Conservation (phyloP, 208 protist genomes). For the Leishmania lainsoni region DNA sequence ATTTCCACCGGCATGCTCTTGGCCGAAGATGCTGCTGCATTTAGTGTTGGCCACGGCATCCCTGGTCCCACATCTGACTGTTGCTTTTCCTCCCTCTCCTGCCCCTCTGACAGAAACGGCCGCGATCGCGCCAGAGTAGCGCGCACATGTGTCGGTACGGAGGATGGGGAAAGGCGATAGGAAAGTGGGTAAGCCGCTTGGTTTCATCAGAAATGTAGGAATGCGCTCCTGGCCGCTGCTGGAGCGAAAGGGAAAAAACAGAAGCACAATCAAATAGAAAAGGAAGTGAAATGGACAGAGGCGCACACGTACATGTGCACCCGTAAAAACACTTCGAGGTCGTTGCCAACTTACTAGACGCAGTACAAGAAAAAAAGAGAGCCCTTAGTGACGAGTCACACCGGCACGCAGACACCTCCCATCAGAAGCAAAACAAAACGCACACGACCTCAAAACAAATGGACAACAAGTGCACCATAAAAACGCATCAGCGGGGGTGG, state of each 20-base stretch:
- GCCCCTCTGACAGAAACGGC: background rate
- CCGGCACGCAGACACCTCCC: background rate
- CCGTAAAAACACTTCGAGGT: background rate
- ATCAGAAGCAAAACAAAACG: background rate
- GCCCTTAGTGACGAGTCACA: background rate
- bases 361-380: background rate
- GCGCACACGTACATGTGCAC: background rate
- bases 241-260: background rate
- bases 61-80: background rate
- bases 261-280: background rate
- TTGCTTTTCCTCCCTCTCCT: background rate
- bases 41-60: background rate
- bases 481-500: background rate
- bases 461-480: constrained; percentile 7
- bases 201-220: background rate
- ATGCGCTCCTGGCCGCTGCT: background rate
- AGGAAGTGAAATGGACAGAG: background rate
- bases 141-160: background rate
- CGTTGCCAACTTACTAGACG: background rate
- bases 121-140: background rate
- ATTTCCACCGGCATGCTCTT: background rate
- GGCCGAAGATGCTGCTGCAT: background rate
- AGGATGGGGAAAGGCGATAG: background rate
- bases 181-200: background rate
- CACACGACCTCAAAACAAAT: background rate